Percentiles rank a stretch among this genome's conserved stretches.
phyloP scores from a whole-genome alignment of 2,329 filamentous ascomycete genomes.

The Coniochaeta hoffmannii region DNA sequence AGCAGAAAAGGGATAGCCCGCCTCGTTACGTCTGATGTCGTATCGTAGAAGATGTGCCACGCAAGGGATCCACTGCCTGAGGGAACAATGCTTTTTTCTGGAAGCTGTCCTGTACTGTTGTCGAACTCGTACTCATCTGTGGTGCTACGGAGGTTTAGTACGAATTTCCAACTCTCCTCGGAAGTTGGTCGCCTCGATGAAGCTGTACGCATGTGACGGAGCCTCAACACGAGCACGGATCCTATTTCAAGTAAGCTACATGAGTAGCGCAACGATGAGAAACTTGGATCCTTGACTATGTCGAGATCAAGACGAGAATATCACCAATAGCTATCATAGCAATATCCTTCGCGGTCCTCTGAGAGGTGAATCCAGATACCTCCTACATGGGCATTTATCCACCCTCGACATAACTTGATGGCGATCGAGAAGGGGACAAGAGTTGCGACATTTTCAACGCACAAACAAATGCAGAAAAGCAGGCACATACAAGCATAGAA shows the following conservation, averaged over 20 bases:
- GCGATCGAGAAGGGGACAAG: not conserved
- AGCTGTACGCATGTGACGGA: not conserved
- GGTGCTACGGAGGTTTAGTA: too few relatives aligned
- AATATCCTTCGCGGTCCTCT: not conserved
- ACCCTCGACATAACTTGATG: not conserved
- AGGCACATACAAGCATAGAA: not conserved
- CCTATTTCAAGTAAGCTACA: not conserved
- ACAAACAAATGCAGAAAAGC: not conserved
- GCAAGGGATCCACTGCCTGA: not conserved
- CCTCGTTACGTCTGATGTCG: not conserved
- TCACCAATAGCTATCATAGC: not conserved
- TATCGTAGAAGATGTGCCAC: not conserved
- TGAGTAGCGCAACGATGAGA: not conserved
- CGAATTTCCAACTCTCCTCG: not conserved
- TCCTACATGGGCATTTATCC: not conserved
- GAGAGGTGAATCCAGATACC: not conserved
- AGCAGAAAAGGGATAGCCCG: not conserved
- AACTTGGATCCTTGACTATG: not conserved
- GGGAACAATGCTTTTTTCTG: too few relatives aligned
- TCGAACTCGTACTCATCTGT: too few relatives aligned
- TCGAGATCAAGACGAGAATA: not conserved
- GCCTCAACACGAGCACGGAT: not conserved
- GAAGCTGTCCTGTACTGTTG: too few relatives aligned
- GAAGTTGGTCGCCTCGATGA: not conserved
- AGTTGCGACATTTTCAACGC: not conserved